Evolutionary conservation across 2,329 filamentous ascomycete genomes (phyloP), one percentile per base, ranked within the genome.

Genomic region (Epichloe gansuensis): DNA sequence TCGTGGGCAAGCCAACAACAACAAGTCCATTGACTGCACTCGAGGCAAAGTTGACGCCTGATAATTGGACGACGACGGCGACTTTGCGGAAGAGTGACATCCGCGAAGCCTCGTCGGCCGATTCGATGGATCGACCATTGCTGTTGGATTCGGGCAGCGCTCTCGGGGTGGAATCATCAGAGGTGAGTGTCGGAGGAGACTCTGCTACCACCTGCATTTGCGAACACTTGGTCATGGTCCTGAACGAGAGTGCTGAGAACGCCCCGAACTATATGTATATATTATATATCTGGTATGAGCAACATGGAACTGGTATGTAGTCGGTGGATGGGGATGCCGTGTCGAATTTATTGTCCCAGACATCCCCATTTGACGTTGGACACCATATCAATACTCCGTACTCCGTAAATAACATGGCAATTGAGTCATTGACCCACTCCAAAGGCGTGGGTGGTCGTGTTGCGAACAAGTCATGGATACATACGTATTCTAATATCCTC

Each of bases 1-100:
- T 73, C 11, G 62, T 59, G 4, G 72, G 70, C 0, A 75, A 62
- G 21, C 64, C 65, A 28, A 73, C 65, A 2, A 71, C 61, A 17
- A 73, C 61, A 2, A 73, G 45, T 12, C 51, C 46, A 31, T 52
- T 52, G 51, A 52, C 51, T 23, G 51, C 51, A 3, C 46, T 52
- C 12, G 38, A 52, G 21, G 38, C 17, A 31, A 52, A 52, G 46
- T 48, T 52, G 35, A 52, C 46, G 7, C 45, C 51, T 8, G 51
- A 48, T 2, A 52, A 38, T 11, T 48, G 45, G 2, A 39, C 23
- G 13, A 52, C 31, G 4, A 52, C 45, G 38, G 45, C 46, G 11
- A 52, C 46, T 38, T 48, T 52, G 45, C 51, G 51, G 31, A 52
- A 45, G 8, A 28, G 51, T 6, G 45, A 44, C 38, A 52, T n/a